phyloP scores from a whole-genome alignment of 2,329 filamentous ascomycete species.

The Thielaviopsis punctulata region DNA sequence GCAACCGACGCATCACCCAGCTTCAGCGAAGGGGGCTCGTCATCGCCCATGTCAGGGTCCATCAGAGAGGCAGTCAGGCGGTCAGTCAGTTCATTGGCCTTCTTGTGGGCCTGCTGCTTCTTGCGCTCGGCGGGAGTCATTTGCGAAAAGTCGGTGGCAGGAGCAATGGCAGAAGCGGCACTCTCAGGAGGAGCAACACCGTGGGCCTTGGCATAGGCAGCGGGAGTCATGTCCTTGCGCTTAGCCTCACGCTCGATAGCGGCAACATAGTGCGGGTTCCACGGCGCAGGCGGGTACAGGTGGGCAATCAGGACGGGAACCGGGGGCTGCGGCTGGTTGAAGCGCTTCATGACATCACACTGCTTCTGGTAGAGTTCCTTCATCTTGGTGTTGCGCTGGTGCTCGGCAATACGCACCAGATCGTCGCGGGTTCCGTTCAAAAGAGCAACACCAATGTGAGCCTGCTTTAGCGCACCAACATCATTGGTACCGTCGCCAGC shows the following conservation, averaged over 20 bases:
- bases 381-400: constrained; percentile 89
- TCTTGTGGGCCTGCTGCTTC: constrained; percentile 48
- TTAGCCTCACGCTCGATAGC: constrained; percentile 74
- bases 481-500: constrained; percentile 97
- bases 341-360: constrained; percentile 73
- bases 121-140: constrained; percentile 36
- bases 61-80: constrained; percentile 76
- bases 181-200: constrained; percentile 41
- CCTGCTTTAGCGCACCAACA: constrained; percentile 92
- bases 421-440: constrained; percentile 90
- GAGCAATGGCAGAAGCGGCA: constrained; percentile 49
- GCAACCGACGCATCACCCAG: constrained; percentile 93
- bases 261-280: constrained; percentile 86
- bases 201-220: constrained; percentile 36
- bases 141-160: constrained; percentile 21
- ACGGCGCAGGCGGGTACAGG: constrained; percentile 76
- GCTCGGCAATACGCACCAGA: constrained; percentile 77
- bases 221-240: constrained; percentile 52
- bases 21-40: constrained; percentile 89
- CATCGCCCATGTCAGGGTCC: constrained; percentile 73
- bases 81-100: constrained; percentile 66
- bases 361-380: constrained; percentile 99
- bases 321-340: constrained; percentile 86
- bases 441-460: constrained; percentile 88
- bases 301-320: constrained; percentile 87